Base-by-base conservation (phyloP, 2,329 filamentous ascomycete species). In the Bipolaris zeicola region DNA sequence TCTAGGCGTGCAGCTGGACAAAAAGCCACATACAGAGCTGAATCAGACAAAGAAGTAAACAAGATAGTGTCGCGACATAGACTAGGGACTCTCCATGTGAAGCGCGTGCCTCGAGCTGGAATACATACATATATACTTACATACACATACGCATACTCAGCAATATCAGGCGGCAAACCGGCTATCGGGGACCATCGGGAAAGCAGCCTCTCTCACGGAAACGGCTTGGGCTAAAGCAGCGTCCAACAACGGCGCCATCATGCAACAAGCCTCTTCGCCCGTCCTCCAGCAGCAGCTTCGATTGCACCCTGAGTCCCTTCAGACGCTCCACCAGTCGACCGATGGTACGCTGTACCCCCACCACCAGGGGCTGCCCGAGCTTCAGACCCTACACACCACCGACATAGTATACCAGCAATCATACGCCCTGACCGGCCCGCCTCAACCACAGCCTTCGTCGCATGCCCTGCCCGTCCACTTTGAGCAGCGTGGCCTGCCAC, bases 341-440 rank as follows among this genome's bases (percentile, higher is more conserved):
- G 68, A 69, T 37, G 68, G 64, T 2, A 58, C 67, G 26, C 52
- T 71, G 11, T 68, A 67, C 46, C 50, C 58, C 10, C 58, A 63
- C 28, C 54, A 59, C 6, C 63, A 63, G 36, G 34, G 66, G 61
- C 79, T 64, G 67, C 77, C 65, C 13, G 59, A 65, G 50, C 72
- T 82, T 24, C 74, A 77, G 58, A 66, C 65, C 48, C 75, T 82
- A 55, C 77, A 80, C 54, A 58, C 62, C 20, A 66, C 53, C 62
- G 61, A 66, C 31, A 60, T 73, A 50, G 61, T 73, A 50, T 63
- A 60, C 52, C 61, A 63, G 10, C 64, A 63, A 22, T 59, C 60
- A 13, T 64, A 66, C 50, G 56, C 58, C 47, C 50, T 71, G 46
- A 57, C 53, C 55, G 64, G 55, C 13, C 53, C 64, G 49, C 55